These are phyloP conservation scores for Yamadazyma trypodendri DNA, from an alignment of 1,139 yeast genomes.

Conservation along the genomic window DNA sequence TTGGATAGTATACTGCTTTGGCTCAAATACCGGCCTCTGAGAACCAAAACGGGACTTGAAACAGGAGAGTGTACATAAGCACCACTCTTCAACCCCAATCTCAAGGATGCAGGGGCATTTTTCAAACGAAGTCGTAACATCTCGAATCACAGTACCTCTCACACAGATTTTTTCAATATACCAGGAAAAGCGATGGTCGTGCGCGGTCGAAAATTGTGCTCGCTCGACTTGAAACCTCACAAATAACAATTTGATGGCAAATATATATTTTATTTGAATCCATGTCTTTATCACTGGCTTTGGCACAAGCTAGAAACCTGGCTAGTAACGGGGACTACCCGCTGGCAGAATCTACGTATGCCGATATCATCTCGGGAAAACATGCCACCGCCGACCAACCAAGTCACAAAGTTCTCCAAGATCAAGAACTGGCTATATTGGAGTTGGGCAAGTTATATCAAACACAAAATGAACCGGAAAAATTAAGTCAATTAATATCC, in stretches of 20 bases:
- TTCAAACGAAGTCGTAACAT: no score
- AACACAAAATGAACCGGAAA: slow-evolving; percentile 39
- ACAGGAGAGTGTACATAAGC: no score
- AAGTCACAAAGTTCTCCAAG: slow-evolving; percentile 22
- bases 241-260: slow-evolving; percentile 11
- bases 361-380: slow-evolving; percentile 11
- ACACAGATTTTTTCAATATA: no score
- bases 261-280: slow-evolving; percentile 3
- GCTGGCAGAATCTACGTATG: slow-evolving; percentile 52
- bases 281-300: slow-evolving; percentile 24
- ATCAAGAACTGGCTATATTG: slow-evolving; percentile 62
- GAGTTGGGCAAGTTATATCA: slow-evolving; percentile 65
- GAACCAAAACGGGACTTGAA: neutral
- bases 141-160: no score
- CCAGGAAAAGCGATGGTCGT: neutral
- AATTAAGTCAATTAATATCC: slow-evolving; percentile 63
- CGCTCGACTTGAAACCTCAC: no score
- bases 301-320: slow-evolving; percentile 59
- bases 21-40: neutral
- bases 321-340: slow-evolving; percentile 45
- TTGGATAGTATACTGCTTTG: neutral
- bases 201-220: neutral
- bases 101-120: no score
- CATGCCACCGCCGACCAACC: slow-evolving; percentile 10
- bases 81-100: no score